Evolutionary conservation across 805 yeast species (phyloP).

Genomic region (Jamesozyma hellenica): DNA sequence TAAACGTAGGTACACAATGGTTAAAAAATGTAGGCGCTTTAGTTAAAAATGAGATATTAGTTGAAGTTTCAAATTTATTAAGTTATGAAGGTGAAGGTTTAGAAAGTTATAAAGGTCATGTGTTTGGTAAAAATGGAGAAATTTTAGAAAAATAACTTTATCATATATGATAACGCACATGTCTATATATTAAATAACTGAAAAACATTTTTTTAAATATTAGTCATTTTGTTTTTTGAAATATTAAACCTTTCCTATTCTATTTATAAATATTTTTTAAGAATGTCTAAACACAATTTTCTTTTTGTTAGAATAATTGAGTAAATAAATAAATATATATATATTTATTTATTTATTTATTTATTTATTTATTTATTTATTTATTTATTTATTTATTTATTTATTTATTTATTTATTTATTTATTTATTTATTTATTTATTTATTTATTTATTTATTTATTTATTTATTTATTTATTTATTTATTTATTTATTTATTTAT

Average conservation of each 20-base stretch:
- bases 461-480: no score
- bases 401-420: no score
- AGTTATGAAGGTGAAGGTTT: conserved; percentile 72
- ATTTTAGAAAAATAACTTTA: conserved; percentile 13
- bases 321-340: no score
- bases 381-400: no score
- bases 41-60: conserved; percentile 37
- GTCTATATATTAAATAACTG: background rate
- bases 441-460: no score
- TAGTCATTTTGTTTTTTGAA: background rate
- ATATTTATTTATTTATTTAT: no score
- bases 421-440: no score
- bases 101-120: conserved; percentile 42
- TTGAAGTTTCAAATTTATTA: conserved; percentile 69
- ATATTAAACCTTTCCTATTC: background rate
- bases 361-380: no score
- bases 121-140: conserved; percentile 21
- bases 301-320: no score
- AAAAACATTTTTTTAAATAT: background rate
- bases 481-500: no score
- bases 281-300: no score
- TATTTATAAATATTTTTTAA: no score
- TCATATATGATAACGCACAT: background rate
- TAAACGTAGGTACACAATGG: conserved; percentile 69
- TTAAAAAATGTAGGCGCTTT: conserved; percentile 57